Percentiles rank a stretch among this genome's conserved stretches.
Conservation (phyloP, 2,329 filamentous ascomycete species). For the Zymoseptoria brevis region DNA sequence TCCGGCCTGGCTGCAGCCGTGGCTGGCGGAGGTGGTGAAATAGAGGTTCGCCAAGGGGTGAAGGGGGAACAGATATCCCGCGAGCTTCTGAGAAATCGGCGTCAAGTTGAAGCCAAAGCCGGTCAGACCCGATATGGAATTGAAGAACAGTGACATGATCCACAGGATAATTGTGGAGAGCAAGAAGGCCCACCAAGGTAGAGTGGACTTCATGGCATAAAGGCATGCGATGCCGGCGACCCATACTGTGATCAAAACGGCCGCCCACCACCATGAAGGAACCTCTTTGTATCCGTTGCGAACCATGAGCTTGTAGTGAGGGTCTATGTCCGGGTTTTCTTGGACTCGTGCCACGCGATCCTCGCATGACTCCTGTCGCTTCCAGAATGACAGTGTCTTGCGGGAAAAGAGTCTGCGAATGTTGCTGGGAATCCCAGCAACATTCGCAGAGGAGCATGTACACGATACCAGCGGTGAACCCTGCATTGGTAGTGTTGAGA, state of each 20-base stretch:
- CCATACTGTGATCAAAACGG: constrained; percentile 16
- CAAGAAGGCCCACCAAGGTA: constrained; percentile 30
- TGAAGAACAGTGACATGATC: constrained; percentile 3
- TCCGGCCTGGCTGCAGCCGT: constrained; percentile 25
- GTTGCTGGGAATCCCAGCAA: no score
- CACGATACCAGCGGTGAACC: constrained; percentile 40
- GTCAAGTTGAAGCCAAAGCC: constrained; percentile 36
- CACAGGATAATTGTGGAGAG: constrained; percentile 18
- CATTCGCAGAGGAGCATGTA: constrained; percentile 35
- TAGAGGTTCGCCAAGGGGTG: constrained; percentile 31
- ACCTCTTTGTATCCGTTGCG: constrained; percentile 24
- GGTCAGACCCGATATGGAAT: constrained; percentile 3
- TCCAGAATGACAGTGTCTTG: constrained; percentile 24
- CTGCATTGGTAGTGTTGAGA: constrained; percentile 40
- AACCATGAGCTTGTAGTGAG: constrained; percentile 30
- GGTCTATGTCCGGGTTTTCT: constrained; percentile 22
- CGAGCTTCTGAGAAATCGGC: constrained; percentile 41
- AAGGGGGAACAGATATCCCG: constrained; percentile 40
- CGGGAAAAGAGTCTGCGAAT: constrained; percentile 14
- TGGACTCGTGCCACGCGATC: constrained; percentile 16
- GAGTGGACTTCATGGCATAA: constrained; percentile 23
- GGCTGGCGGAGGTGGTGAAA: constrained; percentile 25
- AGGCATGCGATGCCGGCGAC: constrained; percentile 22
- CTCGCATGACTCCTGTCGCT: constrained; percentile 17
- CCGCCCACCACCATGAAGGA: constrained; percentile 28